These are phyloP conservation scores for Pichia inconspicua DNA, from an alignment of 1,139 yeast genomes.

Conservation along the genomic window DNA sequence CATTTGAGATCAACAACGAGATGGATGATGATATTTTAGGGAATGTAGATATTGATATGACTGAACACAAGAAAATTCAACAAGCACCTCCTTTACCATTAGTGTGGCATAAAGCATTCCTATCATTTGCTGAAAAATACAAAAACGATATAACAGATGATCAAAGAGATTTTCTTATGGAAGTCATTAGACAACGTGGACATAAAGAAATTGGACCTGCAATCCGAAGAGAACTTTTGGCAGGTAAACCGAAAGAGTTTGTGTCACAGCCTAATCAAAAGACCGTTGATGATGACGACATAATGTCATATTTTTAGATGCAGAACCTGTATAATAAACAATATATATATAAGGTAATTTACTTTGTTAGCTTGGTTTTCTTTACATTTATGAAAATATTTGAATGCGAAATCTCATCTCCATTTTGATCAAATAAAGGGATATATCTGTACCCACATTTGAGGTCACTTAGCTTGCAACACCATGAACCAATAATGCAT, in stretches of 20 bases:
- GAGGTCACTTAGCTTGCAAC: constrained; percentile 48
- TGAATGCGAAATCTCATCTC: constrained; percentile 77
- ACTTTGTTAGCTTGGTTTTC: constrained; percentile 18
- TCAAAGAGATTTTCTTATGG: constrained; percentile 88
- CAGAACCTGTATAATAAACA: neutral
- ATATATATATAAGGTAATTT: no score
- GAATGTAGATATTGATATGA: constrained; percentile 29
- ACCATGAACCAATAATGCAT: constrained; percentile 47
- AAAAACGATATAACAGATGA: constrained; percentile 96
- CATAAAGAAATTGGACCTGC: constrained; percentile 91
- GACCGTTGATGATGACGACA: constrained; percentile 22
- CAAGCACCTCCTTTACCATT: constrained; percentile 74
- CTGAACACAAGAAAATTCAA: constrained; percentile 23
- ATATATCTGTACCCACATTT: constrained; percentile 76
- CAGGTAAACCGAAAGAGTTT: constrained; percentile 48
- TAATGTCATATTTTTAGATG: constrained; percentile 26
- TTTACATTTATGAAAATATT: constrained; percentile 55
- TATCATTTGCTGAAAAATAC: constrained; percentile 90
- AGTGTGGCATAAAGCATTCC: constrained; percentile 94
- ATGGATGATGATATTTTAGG: constrained; percentile 25
- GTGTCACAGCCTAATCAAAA: constrained; percentile 30
- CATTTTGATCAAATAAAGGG: constrained; percentile 65
- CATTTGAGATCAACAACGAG: constrained; percentile 17
- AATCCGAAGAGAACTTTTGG: constrained; percentile 83
- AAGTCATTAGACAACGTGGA: constrained; percentile 82